A percentile compares a stretch with the other conserved stretches of the same genome.
Conservation (phyloP, 441 rosid species). For the Pelargonium australe region DNA sequence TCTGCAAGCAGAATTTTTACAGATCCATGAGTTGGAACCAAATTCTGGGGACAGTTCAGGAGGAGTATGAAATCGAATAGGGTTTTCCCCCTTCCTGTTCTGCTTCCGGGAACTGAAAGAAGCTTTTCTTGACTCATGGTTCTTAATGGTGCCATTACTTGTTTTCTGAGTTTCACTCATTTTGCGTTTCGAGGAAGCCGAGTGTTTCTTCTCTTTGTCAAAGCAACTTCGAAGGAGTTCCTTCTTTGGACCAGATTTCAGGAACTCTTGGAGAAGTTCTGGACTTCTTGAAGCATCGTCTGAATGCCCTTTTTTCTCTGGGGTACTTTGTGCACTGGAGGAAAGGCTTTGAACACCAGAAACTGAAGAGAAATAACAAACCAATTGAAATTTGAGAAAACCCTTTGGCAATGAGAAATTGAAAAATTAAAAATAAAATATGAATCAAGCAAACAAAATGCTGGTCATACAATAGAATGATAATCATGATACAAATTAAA, state of each 20-base stretch:
- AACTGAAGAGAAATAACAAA: constrained; percentile 27
- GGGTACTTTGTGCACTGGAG: constrained; percentile 62
- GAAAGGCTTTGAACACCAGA: constrained; percentile 59
- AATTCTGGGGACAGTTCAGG: constrained; percentile 44
- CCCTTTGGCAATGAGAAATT: constrained; percentile 3
- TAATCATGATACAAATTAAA: neutral
- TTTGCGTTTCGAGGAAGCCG: constrained; percentile 54
- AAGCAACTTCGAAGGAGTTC: constrained; percentile 45
- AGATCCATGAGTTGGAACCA: constrained; percentile 70
- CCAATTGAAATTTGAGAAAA: constrained; percentile 8
- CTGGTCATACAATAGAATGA: too few relatives aligned
- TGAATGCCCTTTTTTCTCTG: constrained; percentile 49
- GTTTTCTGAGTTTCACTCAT: constrained; percentile 45
- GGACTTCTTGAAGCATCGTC: constrained; percentile 54
- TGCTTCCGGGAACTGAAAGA: constrained; percentile 49
- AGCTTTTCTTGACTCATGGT: constrained; percentile 50
- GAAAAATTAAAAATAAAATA: neutral
- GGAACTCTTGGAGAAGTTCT: constrained; percentile 54
- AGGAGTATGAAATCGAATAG: constrained; percentile 35
- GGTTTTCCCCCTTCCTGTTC: constrained; percentile 65
- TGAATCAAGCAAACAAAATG: neutral
- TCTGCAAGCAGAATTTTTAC: constrained; percentile 91
- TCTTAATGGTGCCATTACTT: constrained; percentile 49
- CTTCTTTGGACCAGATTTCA: constrained; percentile 48
- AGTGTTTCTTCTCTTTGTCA: constrained; percentile 45